A percentile compares a stretch with the other conserved stretches of the same genome.
Evolutionary conservation across 352 stramenopile genomes (phyloP).

Genomic region (Blastocystis sp.): DNA sequence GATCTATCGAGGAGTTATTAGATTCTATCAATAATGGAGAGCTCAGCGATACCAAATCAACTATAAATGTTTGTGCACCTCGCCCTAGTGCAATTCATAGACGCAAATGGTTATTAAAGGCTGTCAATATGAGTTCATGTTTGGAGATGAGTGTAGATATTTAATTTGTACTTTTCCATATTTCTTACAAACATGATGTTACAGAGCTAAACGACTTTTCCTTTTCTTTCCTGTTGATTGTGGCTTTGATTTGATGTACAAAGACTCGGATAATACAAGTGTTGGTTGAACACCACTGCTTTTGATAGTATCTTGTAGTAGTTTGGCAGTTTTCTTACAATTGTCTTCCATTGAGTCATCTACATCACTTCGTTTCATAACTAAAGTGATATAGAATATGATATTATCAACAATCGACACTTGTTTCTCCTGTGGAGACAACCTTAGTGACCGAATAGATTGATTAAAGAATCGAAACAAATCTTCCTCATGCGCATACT

Average conservation of each 20-base stretch:
- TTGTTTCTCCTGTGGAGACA: background rate
- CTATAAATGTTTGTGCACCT: background rate
- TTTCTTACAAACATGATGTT: background rate
- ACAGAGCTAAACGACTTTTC: constrained; percentile 38
- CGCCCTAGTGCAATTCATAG: background rate
- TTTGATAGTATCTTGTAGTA: background rate
- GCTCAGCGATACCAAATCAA: background rate
- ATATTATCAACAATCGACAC: background rate
- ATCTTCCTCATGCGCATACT: constrained; percentile 15
- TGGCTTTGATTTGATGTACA: background rate
- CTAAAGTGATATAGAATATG: background rate
- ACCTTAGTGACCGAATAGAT: background rate
- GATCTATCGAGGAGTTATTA: constrained; percentile 10
- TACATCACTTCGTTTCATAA: background rate
- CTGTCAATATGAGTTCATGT: constrained; percentile 44
- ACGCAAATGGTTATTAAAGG: constrained; percentile 25
- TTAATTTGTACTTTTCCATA: background rate
- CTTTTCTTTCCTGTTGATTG: background rate
- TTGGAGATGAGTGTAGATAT: constrained; percentile 41
- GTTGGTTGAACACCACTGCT: background rate
- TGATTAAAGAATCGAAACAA: constrained; percentile 49
- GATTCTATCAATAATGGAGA: background rate
- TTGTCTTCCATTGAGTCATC: constrained; percentile 21
- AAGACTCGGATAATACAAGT: background rate
- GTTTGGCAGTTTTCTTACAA: background rate